phyloP scores from a whole-genome alignment of 257 asterid species.

The Solanum sejunctum region DNA sequence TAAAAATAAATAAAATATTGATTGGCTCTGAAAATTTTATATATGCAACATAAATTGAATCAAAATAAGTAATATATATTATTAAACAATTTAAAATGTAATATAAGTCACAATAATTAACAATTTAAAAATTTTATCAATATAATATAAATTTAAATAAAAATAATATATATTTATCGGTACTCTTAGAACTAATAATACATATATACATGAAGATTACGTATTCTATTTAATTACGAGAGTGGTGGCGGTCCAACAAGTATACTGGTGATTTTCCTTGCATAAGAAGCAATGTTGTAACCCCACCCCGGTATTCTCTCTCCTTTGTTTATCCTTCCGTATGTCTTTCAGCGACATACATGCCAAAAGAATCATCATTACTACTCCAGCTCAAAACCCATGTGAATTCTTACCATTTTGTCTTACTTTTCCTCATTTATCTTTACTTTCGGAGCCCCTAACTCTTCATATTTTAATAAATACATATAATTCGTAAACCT shows the following conservation, averaged over 20 bases:
- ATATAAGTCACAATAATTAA: no score
- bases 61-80: no score
- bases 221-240: neutral
- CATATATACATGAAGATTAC: neutral
- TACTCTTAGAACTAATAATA: neutral
- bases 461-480: neutral
- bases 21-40: no score
- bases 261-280: constrained; percentile 66
- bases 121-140: no score
- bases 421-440: constrained; percentile 20
- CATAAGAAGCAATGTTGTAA: constrained; percentile 62
- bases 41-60: no score
- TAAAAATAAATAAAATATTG: no score
- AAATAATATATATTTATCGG: no score
- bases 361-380: constrained; percentile 61
- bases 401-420: constrained; percentile 68
- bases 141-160: no score
- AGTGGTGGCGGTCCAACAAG: constrained; percentile 73
- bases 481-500: no score
- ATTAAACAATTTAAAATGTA: no score
- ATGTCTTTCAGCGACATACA: constrained; percentile 33
- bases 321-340: neutral
- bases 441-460: neutral
- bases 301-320: neutral
- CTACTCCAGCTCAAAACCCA: constrained; percentile 65